Percentiles rank a stretch among this genome's conserved stretches.
Conservation (phyloP, 2,329 filamentous ascomycete species). For the Fusarium pininemorale region DNA sequence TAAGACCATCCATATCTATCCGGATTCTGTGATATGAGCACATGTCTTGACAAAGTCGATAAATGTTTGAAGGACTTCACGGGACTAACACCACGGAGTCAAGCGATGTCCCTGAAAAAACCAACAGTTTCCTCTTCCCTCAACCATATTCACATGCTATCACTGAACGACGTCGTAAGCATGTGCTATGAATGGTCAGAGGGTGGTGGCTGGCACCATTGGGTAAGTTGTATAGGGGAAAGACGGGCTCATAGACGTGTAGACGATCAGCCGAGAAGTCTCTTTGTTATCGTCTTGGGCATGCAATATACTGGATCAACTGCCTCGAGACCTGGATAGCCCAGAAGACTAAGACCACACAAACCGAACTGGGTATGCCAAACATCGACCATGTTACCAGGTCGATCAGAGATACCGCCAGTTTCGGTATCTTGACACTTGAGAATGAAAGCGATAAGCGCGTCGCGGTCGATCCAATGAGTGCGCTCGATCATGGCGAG, state of each 20-base stretch:
- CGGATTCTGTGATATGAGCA: background rate
- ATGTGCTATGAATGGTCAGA: constrained; percentile 79
- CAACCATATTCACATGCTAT: constrained; percentile 74
- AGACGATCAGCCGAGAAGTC: constrained; percentile 57
- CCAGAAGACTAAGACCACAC: constrained; percentile 85
- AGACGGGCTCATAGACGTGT: background rate
- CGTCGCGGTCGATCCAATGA: constrained; percentile 91
- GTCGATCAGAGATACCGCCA: constrained; percentile 89
- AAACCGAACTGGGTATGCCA: constrained; percentile 94
- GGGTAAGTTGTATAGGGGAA: background rate
- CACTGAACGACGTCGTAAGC: constrained; percentile 57
- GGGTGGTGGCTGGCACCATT: constrained; percentile 43
- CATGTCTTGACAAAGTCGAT: background rate
- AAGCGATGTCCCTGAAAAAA: constrained; percentile 42
- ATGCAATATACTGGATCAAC: constrained; percentile 91
- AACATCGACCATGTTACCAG: constrained; percentile 95
- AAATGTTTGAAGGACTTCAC: constrained; percentile 43
- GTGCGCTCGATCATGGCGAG: constrained; percentile 86
- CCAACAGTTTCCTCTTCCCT: constrained; percentile 63
- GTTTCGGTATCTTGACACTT: constrained; percentile 85
- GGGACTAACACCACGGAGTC: constrained; percentile 37
- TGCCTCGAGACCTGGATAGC: constrained; percentile 77
- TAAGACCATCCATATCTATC: background rate
- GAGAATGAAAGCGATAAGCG: constrained; percentile 84
- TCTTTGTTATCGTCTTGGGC: constrained; percentile 73